Evolutionary conservation across 2,329 filamentous ascomycete species (phyloP), one percentile per base, ranked within the genome.

Genomic region (Exserohilum turcica): DNA sequence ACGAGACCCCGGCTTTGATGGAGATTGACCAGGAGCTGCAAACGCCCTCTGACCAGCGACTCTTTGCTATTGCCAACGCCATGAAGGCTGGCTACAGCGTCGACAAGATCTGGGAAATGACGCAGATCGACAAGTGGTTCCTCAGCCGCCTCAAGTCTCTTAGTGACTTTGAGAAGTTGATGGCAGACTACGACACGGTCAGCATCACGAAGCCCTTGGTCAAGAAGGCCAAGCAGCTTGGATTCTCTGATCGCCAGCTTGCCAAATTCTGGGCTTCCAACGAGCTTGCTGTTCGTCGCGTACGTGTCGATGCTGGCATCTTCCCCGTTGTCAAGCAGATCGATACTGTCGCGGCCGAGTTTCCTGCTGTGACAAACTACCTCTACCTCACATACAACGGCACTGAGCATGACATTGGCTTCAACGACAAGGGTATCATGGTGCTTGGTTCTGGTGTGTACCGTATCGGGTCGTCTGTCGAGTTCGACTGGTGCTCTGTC

Each of bases 91-190:
- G 93, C 28, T 99, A 97, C 78, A 88, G 86, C 3, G 92, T 97
- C 31, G 90, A 97, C 71, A 94, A 96, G 78, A 96, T 99, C 73
- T 97, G 92, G 92, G 90, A 97, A 74, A 83, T 97, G 80, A 99
- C 94, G 70, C 92, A 93, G 79, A 99, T 99, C 67, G 94, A 97
- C 79, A 96, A 95, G 77, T 99, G 94, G 94, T 99, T 97, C 82
- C 79, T 99, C 62, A 87, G 85, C 77, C 92, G 91, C 75, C 86
- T 99, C 52, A 96, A 96, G 84, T 88, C 89, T 24, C 80, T 99
- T 8, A 96, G 87, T 76, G 85, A 96, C 78, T 97, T 97, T 66
- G 87, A 87, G 71, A 93, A 92, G 77, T 75, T 83, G 19, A 90
- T 97, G 86, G 81, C 83, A 54, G 81, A 80, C 42, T 90, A 86